Evolutionary conservation across 2,329 filamentous ascomycete species (phyloP), one percentile per base, ranked within the genome.

Genomic region (Sordariomycetes sp.): DNA sequence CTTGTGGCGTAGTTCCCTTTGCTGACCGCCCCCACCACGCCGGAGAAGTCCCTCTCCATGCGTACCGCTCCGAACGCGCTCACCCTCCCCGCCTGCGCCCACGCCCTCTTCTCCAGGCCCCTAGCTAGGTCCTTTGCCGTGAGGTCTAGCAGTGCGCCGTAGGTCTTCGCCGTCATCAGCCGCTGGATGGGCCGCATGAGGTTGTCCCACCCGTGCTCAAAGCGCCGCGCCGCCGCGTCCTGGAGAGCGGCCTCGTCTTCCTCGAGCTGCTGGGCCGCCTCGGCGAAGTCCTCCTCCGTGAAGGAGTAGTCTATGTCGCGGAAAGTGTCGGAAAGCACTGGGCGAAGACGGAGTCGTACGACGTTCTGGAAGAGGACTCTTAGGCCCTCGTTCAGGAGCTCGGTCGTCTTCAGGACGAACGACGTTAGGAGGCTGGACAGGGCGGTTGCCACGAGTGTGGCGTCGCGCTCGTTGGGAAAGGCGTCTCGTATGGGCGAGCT

Each of bases 301-400:
- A 90, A 76, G 10, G 83, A 80, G 72, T 99, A 99, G 71, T 97
- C 91, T 24, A 89, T 83, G 66, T 97, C 93, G 51, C 92, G 87
- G 78, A 97, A 97, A 0, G 91, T 86, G 60, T 99, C 93, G 20
- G 85, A 82, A 12, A 99, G 78, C 3, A 97, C 86, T 0, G 90
- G 90, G 0, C 92, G 86, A 16, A 99, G 79, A 12, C 92, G 89
- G 1, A 86, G 83, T 68, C 93, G 93, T 65, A 97, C 80, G 1
- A 97, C 89, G 66, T 92, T 88, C 66, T 89, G 87, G 69, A 96
- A 95, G 52, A 96, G 80, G 5, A 96, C 91, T 64, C 88, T 83
- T 34, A 96, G 81, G 35, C 90, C 90, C 68, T 97, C 93, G 58
- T 82, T 83, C 60, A 96, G 80, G 8, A 99, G 80, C 67, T 97